These are phyloP conservation scores for Trichophyton schoenleinii DNA, from an alignment of 2,329 filamentous ascomycete species.

Conservation along the genomic window DNA sequence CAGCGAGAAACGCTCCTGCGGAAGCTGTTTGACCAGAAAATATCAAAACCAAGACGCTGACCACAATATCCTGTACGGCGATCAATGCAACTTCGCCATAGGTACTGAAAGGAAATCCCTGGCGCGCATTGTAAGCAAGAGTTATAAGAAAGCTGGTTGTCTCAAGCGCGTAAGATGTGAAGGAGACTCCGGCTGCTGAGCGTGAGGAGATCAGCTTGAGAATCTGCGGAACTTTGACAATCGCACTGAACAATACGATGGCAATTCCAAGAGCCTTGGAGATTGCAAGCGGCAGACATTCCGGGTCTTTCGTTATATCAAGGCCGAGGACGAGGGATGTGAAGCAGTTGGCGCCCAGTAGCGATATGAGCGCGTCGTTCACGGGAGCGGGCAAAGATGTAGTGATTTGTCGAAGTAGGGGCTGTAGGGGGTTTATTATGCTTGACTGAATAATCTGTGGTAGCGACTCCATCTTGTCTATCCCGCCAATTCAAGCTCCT, in stretches of 20 bases:
- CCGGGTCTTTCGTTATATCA: conserved; percentile 56
- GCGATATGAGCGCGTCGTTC: conserved; percentile 59
- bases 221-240: conserved; percentile 96
- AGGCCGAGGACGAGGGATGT: conserved; percentile 72
- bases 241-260: conserved; percentile 77
- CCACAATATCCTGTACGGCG: conserved; percentile 80
- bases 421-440: conserved; percentile 33
- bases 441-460: conserved; percentile 32
- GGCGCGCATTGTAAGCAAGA: conserved; percentile 82
- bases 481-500: not conserved
- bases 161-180: conserved; percentile 86
- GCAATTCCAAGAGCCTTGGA: conserved; percentile 87
- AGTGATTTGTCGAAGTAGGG: conserved; percentile 52
- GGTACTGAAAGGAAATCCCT: conserved; percentile 88
- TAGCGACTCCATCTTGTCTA: conserved; percentile 28
- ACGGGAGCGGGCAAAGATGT: conserved; percentile 62
- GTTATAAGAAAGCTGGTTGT: conserved; percentile 77
- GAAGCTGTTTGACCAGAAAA: conserved; percentile 57
- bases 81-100: conserved; percentile 93
- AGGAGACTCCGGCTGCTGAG: conserved; percentile 72
- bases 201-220: conserved; percentile 73
- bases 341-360: conserved; percentile 80
- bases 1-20: conserved; percentile 67
- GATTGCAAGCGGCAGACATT: conserved; percentile 77
- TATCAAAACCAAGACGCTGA: conserved; percentile 72